These are phyloP conservation scores for Centella asiatica DNA, from an alignment of 129 eudicot species.

Conservation along the genomic window DNA sequence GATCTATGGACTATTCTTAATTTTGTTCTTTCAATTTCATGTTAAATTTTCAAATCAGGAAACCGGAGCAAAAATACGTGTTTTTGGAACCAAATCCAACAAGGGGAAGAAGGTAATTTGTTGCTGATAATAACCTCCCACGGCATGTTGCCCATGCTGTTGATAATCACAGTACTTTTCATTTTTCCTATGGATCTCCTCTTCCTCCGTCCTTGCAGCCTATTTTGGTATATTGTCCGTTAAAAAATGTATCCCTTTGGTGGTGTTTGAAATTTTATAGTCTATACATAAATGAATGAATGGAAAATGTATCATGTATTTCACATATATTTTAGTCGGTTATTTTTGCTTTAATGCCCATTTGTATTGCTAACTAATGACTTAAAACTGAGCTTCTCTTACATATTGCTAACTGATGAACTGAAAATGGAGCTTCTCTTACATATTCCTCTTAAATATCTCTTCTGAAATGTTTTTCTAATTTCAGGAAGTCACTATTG, in stretches of 20 bases:
- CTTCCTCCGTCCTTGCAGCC: no score
- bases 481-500: constrained; percentile 18
- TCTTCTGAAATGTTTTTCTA: not conserved
- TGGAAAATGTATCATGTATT: not conserved
- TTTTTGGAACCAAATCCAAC: constrained; percentile 61
- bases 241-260: no score
- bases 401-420: no score
- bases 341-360: not conserved
- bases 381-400: no score
- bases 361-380: not conserved
- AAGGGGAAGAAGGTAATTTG: constrained; percentile 51
- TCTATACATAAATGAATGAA: not conserved
- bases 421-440: not conserved
- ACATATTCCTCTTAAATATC: no score
- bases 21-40: not conserved
- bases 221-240: no score
- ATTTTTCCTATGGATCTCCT: no score
- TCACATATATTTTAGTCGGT: not conserved
- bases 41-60: constrained; percentile 42
- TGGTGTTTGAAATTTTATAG: no score
- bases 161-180: no score
- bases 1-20: no score
- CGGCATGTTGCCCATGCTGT: no score
- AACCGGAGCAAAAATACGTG: constrained; percentile 84
- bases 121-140: not conserved